Evolutionary conservation across 2,329 filamentous ascomycete species (phyloP).

Genomic region (Cyclaneusma minus): DNA sequence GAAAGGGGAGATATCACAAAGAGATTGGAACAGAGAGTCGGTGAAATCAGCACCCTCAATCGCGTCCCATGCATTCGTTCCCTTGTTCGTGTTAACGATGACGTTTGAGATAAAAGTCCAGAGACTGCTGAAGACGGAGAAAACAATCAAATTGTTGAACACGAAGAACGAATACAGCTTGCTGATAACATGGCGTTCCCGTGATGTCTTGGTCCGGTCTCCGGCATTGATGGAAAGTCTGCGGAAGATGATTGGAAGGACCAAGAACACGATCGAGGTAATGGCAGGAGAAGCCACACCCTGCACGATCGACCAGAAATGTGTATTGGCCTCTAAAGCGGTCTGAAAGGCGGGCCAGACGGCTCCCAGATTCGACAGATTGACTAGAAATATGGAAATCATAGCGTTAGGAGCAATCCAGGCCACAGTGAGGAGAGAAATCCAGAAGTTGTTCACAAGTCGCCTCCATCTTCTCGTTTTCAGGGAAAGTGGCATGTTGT

Average conservation of each 20-base stretch:
- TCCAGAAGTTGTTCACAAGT: conserved; percentile 73
- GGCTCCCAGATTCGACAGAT: conserved; percentile 62
- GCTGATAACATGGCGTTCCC: conserved; percentile 78
- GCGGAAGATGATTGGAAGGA: conserved; percentile 83
- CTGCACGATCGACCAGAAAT: conserved; percentile 74
- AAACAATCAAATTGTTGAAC: conserved; percentile 91
- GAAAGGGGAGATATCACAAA: conserved; percentile 75
- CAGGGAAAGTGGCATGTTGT: conserved; percentile 65
- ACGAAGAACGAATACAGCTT: conserved; percentile 94
- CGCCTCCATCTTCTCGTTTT: conserved; percentile 55
- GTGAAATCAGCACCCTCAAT: conserved; percentile 50
- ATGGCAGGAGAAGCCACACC: conserved; percentile 82
- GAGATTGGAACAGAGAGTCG: conserved; percentile 47
- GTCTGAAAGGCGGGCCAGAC: conserved; percentile 65
- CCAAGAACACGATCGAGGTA: conserved; percentile 73
- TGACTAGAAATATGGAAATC: conserved; percentile 86
- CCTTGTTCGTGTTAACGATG: conserved; percentile 37
- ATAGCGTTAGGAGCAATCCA: conserved; percentile 90
- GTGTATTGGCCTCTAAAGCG: conserved; percentile 44
- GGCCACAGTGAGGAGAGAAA: conserved; percentile 60
- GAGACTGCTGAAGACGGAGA: conserved; percentile 76
- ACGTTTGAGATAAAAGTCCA: conserved; percentile 60
- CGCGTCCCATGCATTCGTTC: conserved; percentile 50
- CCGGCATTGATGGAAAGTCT: conserved; percentile 70
- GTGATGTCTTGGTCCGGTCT: conserved; percentile 80